phyloP scores from a whole-genome alignment of 2,329 filamentous ascomycete genomes.

The Fusarium pseudonygamai region DNA sequence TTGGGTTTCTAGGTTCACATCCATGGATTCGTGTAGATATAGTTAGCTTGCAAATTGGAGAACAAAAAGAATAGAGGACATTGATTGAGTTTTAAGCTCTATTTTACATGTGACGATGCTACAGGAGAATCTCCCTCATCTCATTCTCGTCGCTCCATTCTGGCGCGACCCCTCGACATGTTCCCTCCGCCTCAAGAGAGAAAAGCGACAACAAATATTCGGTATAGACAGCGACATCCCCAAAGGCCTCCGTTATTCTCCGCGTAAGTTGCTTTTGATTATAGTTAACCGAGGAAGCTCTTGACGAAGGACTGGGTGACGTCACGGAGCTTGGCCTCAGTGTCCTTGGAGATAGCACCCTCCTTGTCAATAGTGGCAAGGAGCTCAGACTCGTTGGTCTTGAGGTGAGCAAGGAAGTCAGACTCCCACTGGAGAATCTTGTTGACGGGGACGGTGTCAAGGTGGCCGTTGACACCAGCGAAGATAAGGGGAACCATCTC shows the following conservation, averaged over 20 bases:
- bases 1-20: not conserved
- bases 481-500: conserved; percentile 99
- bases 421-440: conserved; percentile 95
- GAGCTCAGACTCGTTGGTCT: conserved; percentile 87
- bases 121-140: conserved; percentile 56
- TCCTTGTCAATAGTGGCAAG: conserved; percentile 92
- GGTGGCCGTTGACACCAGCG: conserved; percentile 97
- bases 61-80: conserved; percentile 70
- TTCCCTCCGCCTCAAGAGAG: conserved; percentile 57
- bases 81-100: conserved; percentile 70
- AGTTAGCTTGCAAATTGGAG: conserved; percentile 2
- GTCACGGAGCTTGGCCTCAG: conserved; percentile 84
- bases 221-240: conserved; percentile 60
- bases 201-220: conserved; percentile 57
- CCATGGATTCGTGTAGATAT: not conserved
- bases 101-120: conserved; percentile 70
- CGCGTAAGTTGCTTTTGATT: conserved; percentile 43
- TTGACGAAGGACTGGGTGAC: conserved; percentile 86
- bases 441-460: conserved; percentile 87
- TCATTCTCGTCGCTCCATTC: conserved; percentile 57
- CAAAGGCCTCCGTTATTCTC: conserved; percentile 46
- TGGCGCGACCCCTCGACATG: conserved; percentile 56
- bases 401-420: conserved; percentile 93
- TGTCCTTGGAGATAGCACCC: conserved; percentile 94
- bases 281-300: conserved; percentile 77